Evolutionary conservation across 176 grass and related monocot genomes (phyloP).

Genomic region (Miscanthus lutarioriparius): DNA sequence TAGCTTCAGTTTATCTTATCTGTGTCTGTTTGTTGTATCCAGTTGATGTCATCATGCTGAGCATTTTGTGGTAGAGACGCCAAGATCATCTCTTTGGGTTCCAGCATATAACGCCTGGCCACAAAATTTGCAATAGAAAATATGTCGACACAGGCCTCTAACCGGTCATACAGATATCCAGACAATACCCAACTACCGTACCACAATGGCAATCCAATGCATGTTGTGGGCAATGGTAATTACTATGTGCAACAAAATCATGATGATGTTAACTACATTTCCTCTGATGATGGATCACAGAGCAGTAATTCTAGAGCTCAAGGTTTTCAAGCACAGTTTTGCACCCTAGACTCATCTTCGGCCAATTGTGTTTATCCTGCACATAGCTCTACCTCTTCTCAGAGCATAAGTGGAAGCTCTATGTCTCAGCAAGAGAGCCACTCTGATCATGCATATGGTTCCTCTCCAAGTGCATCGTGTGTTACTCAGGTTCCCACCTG

Average conservation of each 20-base stretch:
- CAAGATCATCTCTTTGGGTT: constrained; percentile 31
- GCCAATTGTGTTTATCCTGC: constrained; percentile 49
- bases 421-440: constrained; percentile 66
- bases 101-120: constrained; percentile 10
- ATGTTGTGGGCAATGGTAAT: constrained; percentile 21
- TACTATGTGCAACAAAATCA: constrained; percentile 44
- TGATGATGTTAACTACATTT: constrained; percentile 33
- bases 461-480: constrained; percentile 74
- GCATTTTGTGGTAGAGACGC: constrained; percentile 22
- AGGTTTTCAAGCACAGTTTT: constrained; percentile 48
- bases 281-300: constrained; percentile 51
- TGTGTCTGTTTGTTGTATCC: constrained; percentile 33
- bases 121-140: constrained; percentile 27
- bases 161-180: constrained; percentile 31
- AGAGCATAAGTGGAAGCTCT: constrained; percentile 61
- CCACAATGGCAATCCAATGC: constrained; percentile 34
- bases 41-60: constrained; percentile 30
- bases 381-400: constrained; percentile 63
- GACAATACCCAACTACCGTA: constrained; percentile 42
- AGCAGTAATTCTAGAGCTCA: constrained; percentile 33
- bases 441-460: constrained; percentile 63
- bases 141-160: constrained; percentile 56
- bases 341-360: constrained; percentile 84
- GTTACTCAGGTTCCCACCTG: constrained; percentile 65
- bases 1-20: constrained; percentile 13